Percentiles rank a stretch among this genome's conserved stretches.
These are phyloP conservation scores for Galerina sulciceps DNA, from an alignment of 768 basidiomycete species.

Conservation along the genomic window DNA sequence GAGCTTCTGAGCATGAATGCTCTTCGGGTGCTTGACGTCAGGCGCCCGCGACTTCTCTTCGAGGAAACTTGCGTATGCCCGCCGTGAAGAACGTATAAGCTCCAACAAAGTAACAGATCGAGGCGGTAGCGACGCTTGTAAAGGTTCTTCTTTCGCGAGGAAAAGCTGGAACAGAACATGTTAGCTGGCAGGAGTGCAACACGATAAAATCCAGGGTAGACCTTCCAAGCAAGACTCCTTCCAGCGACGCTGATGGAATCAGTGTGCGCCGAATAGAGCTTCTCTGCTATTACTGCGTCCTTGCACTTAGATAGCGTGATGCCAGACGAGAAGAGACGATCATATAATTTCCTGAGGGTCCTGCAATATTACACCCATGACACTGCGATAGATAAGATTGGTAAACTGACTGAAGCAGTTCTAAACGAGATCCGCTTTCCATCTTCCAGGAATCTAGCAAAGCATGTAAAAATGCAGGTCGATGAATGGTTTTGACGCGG, in stretches of 20 bases:
- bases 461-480: constrained; percentile 1
- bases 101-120: constrained; percentile 38
- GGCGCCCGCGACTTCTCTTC: constrained; percentile 80
- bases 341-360: constrained; percentile 39
- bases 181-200: constrained; percentile 21
- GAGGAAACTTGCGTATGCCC: constrained; percentile 59
- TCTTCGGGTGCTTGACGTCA: constrained; percentile 61
- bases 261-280: constrained; percentile 50
- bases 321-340: constrained; percentile 55
- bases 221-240: constrained; percentile 90
- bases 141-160: constrained; percentile 66
- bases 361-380: constrained; percentile 11
- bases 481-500: neutral
- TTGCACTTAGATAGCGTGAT: constrained; percentile 64
- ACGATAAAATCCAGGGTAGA: constrained; percentile 30
- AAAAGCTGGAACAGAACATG: constrained; percentile 56
- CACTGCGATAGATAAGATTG: neutral
- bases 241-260: constrained; percentile 59
- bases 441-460: constrained; percentile 3
- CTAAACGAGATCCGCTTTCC: constrained; percentile 15
- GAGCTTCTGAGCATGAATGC: constrained; percentile 20
- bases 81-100: constrained; percentile 54
- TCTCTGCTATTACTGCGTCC: constrained; percentile 67
- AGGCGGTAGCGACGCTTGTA: constrained; percentile 52
- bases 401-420: constrained; percentile 23